phyloP scores from a whole-genome alignment of 495 filamentous ascomycete species.

The Jackrogersella multiformis region DNA sequence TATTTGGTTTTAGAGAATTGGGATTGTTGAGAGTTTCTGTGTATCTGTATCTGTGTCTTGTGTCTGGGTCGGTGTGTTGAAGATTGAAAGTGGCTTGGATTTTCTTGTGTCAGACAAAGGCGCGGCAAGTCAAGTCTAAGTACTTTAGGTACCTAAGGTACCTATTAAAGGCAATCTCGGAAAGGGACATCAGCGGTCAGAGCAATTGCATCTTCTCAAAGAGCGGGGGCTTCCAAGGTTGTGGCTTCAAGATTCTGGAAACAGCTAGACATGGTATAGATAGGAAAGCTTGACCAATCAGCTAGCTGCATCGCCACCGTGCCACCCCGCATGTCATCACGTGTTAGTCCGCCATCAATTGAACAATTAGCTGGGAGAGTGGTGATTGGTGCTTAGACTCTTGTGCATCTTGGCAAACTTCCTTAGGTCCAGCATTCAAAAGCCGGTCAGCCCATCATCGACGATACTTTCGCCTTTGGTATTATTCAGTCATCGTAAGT shows the following conservation, averaged over 20 bases:
- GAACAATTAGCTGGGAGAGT: constrained; percentile 36
- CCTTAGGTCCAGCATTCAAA: constrained; percentile 4
- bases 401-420: constrained; percentile 32
- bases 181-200: constrained; percentile 30
- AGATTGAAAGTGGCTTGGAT: constrained; percentile 12
- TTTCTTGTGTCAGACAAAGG: constrained; percentile 16
- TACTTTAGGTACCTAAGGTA: too few relatives aligned
- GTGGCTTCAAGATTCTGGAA: constrained; percentile 32
- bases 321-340: constrained; percentile 38
- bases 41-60: background rate
- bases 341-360: constrained; percentile 31
- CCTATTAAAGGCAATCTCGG: too few relatives aligned
- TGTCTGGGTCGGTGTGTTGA: too few relatives aligned
- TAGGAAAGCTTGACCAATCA: constrained; percentile 32
- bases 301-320: background rate
- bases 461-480: constrained; percentile 7
- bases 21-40: constrained; percentile 1
- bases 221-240: constrained; percentile 5
- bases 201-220: constrained; percentile 19
- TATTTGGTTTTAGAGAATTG: background rate
- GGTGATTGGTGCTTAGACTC: constrained; percentile 26
- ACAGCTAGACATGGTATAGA: constrained; percentile 26
- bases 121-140: constrained; percentile 21
- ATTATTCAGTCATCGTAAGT: constrained; percentile 3
- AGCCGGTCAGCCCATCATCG: constrained; percentile 17